phyloP scores from a whole-genome alignment of 2,329 filamentous ascomycete genomes.

The Pseudodiploospora longispora region DNA sequence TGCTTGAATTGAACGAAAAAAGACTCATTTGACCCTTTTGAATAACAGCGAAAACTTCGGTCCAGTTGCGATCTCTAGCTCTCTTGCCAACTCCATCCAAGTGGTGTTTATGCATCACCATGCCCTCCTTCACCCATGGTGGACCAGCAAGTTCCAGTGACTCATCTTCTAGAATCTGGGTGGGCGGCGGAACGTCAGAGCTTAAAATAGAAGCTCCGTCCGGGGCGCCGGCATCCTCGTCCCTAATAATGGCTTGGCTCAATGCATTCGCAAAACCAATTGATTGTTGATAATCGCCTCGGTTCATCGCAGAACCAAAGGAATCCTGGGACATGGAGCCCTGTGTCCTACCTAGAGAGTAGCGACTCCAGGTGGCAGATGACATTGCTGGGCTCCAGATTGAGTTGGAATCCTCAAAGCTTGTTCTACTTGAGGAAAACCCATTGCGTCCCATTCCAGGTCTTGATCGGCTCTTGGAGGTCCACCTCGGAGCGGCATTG shows the following conservation, averaged over 20 bases:
- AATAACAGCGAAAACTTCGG: constrained; percentile 89
- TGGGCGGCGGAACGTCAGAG: constrained; percentile 45
- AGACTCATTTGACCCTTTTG: constrained; percentile 90
- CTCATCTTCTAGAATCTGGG: constrained; percentile 80
- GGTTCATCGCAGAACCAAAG: constrained; percentile 66
- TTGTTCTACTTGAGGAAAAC: constrained; percentile 85
- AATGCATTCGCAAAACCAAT: constrained; percentile 96
- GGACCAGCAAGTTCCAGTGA: constrained; percentile 83
- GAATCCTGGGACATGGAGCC: constrained; percentile 91
- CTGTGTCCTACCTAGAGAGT: constrained; percentile 83
- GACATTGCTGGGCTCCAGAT: constrained; percentile 79
- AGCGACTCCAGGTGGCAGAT: constrained; percentile 93
- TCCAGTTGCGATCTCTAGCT: constrained; percentile 91
- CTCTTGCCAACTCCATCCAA: constrained; percentile 85
- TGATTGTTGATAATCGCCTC: constrained; percentile 84
- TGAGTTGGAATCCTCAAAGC: constrained; percentile 82
- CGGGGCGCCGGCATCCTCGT: constrained; percentile 57
- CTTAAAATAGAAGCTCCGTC: constrained; percentile 45
- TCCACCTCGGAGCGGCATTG: constrained; percentile 60
- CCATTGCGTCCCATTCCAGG: constrained; percentile 66
- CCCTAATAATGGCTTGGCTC: constrained; percentile 92
- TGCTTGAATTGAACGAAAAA: constrained; percentile 84
- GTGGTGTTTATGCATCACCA: constrained; percentile 93
- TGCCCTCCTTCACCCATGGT: constrained; percentile 98
- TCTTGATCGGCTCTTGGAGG: constrained; percentile 77